phyloP scores from a whole-genome alignment of 257 asterid genomes.

The Nyctanthes arbortristis region DNA sequence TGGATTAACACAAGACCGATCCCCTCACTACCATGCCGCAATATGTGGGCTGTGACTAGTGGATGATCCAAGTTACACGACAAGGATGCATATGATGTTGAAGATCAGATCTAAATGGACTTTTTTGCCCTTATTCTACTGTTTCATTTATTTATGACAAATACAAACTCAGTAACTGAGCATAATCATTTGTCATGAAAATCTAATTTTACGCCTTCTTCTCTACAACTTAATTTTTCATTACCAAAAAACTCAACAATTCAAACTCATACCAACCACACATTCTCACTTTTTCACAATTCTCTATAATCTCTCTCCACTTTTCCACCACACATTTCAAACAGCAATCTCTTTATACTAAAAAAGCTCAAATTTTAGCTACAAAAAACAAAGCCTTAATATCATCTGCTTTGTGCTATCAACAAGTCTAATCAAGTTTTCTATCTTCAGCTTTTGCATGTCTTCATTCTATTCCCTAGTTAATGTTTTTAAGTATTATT shows the following conservation, averaged over 20 bases:
- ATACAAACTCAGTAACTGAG: neutral
- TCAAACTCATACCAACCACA: too few relatives aligned
- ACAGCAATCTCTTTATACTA: too few relatives aligned
- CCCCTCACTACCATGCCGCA: neutral
- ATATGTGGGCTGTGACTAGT: slow-evolving; percentile 1
- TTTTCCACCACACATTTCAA: too few relatives aligned
- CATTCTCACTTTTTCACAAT: too few relatives aligned
- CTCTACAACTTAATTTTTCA: too few relatives aligned
- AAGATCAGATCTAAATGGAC: neutral
- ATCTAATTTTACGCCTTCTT: too few relatives aligned
- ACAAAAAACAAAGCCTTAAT: too few relatives aligned
- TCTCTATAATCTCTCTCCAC: too few relatives aligned
- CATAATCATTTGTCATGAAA: neutral
- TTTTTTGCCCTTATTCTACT: neutral
- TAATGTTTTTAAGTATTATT: slow-evolving; percentile 18
- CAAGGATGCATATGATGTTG: neutral
- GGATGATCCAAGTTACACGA: neutral
- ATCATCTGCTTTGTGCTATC: too few relatives aligned
- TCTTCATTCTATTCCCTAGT: slow-evolving; percentile 2
- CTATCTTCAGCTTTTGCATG: neutral
- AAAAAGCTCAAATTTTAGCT: too few relatives aligned
- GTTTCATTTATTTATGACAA: neutral
- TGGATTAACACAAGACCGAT: neutral
- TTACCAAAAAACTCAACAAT: too few relatives aligned
- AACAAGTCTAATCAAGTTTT: too few relatives aligned